Conservation (phyloP, 2,329 filamentous ascomycete species). For the Scorias spongiosa region DNA sequence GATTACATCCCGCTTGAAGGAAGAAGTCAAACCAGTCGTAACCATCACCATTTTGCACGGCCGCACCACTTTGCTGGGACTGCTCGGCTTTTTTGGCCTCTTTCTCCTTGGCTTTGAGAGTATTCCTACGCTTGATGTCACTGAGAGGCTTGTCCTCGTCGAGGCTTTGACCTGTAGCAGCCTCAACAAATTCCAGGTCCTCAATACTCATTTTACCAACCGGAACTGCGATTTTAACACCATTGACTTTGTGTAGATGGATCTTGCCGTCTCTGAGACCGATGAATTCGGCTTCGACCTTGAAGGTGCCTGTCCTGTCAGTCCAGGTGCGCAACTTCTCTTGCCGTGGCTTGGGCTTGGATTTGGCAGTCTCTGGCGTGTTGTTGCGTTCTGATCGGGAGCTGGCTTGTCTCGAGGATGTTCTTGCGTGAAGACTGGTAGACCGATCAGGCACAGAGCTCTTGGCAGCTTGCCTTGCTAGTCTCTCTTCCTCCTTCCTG, state of each 20-base stretch:
- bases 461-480: slow-evolving; percentile 66
- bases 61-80: slow-evolving; percentile 38
- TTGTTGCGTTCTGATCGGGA: slow-evolving; percentile 62
- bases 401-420: slow-evolving; percentile 12
- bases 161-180: slow-evolving; percentile 68
- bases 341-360: slow-evolving; percentile 68
- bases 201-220: slow-evolving; percentile 89
- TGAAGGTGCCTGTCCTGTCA: slow-evolving; percentile 88
- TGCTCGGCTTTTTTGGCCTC: slow-evolving; percentile 12
- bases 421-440: slow-evolving; percentile 52
- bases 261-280: slow-evolving; percentile 92
- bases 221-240: slow-evolving; percentile 94
- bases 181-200: slow-evolving; percentile 90
- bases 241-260: slow-evolving; percentile 93
- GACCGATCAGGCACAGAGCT: slow-evolving; percentile 56
- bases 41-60: slow-evolving; percentile 52
- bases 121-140: slow-evolving; percentile 50
- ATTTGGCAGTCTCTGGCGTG: slow-evolving; percentile 32
- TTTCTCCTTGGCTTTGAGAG: slow-evolving; percentile 40
- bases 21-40: slow-evolving; percentile 99
- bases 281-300: slow-evolving; percentile 91
- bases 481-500: slow-evolving; percentile 61
- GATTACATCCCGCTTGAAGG: slow-evolving; percentile 76
- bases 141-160: slow-evolving; percentile 87
- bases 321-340: slow-evolving; percentile 84